Conservation (phyloP, 2,329 filamentous ascomycete genomes). For the Phaeomoniella chlamydospora region DNA sequence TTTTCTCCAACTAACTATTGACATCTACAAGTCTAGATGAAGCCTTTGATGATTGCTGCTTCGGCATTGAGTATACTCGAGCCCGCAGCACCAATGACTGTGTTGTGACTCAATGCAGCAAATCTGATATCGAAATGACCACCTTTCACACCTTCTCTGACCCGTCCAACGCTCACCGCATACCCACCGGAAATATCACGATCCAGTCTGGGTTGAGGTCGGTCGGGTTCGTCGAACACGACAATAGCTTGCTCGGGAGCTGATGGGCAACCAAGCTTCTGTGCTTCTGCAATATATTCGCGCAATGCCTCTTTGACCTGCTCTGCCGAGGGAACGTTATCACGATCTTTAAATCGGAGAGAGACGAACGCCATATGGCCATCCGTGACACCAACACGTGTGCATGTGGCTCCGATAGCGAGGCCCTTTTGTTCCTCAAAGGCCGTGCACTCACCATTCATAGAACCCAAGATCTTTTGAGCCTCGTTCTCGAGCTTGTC, state of each 20-base stretch:
- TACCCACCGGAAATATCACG: conserved; percentile 76
- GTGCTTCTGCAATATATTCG: conserved; percentile 67
- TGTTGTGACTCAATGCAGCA: conserved; percentile 80
- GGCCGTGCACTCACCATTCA: conserved; percentile 57
- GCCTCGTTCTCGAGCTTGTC: conserved; percentile 93
- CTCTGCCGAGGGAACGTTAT: conserved; percentile 53
- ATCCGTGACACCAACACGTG: conserved; percentile 85
- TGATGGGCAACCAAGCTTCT: conserved; percentile 72
- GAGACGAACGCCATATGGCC: conserved; percentile 94
- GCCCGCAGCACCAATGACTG: conserved; percentile 90
- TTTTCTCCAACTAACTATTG: too few species aligned
- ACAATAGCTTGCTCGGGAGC: conserved; percentile 70
- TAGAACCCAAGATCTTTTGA: conserved; percentile 73
- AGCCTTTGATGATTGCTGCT: conserved; percentile 79
- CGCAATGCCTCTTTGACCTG: conserved; percentile 67
- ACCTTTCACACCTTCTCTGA: conserved; percentile 64
- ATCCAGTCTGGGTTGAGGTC: conserved; percentile 84
- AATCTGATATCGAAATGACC: conserved; percentile 93
- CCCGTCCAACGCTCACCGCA: conserved; percentile 76
- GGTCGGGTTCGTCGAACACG: conserved; percentile 78
- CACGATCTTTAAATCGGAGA: conserved; percentile 62
- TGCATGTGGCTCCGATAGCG: conserved; percentile 75
- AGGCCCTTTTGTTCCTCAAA: conserved; percentile 64
- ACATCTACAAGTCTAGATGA: too few species aligned
- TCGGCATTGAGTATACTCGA: conserved; percentile 92